A percentile compares a stretch with the other conserved stretches of the same genome.
Conservation (phyloP, 1,284 basidiomycete species). For the Ceratobasidium sp. region DNA sequence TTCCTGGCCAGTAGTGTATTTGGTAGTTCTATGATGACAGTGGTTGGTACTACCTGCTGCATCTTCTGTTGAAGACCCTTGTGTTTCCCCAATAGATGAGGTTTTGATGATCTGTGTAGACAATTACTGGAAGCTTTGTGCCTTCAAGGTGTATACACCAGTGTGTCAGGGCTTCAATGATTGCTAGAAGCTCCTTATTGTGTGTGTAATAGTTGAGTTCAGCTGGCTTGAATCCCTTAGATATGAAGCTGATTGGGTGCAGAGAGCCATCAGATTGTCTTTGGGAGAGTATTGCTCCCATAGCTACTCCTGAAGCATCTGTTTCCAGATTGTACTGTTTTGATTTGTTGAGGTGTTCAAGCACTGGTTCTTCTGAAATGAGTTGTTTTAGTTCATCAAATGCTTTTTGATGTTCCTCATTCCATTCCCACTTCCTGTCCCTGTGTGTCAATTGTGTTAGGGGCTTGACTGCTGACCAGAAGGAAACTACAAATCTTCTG, state of each 20-base stretch:
- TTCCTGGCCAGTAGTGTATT: too few species aligned
- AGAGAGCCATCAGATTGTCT: background rate
- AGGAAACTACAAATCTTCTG: too few species aligned
- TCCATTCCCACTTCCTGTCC: too few species aligned
- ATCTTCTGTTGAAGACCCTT: background rate
- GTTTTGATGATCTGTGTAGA: background rate
- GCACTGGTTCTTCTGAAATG: too few species aligned
- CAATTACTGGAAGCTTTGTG: background rate
- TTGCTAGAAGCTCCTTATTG: background rate
- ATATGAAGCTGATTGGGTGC: slow-evolving; percentile 6
- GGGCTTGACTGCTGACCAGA: too few species aligned
- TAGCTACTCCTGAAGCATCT: slow-evolving; percentile 1
- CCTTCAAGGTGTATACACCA: background rate
- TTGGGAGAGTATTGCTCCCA: background rate
- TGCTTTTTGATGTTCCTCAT: too few species aligned
- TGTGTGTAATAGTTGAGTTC: background rate
- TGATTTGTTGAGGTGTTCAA: too few species aligned
- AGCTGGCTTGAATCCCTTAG: slow-evolving; percentile 3
- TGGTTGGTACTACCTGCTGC: background rate
- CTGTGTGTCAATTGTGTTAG: too few species aligned
- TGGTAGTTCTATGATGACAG: too few species aligned
- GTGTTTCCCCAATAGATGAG: too few species aligned
- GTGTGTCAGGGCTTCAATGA: background rate
- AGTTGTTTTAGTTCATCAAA: too few species aligned
- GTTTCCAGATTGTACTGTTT: too few species aligned